Base-by-base conservation (phyloP, 2,329 filamentous ascomycete species). In the Hypoxylon sp. region DNA sequence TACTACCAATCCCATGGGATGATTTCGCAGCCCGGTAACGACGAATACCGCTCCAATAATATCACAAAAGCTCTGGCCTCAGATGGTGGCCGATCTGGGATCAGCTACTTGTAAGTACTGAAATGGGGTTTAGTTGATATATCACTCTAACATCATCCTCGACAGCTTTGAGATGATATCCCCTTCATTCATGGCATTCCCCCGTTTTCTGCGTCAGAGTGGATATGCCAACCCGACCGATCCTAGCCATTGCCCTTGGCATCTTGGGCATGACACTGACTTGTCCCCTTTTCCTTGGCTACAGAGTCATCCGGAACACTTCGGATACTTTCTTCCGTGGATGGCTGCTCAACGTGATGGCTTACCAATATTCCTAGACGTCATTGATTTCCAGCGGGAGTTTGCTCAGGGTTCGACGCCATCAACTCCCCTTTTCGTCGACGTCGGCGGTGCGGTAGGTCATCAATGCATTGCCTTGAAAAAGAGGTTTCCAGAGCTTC, bases 261-360 rank as follows among this genome's bases (percentile, higher is more conserved):
- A 42, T 42, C 3, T 42, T 7, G 39, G 39, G 17, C 39, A 42
- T 19, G n/a, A 42, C 17, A 42, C 39, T 10, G 6, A n/a, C 19
- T 3, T 42, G 7, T 19, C 39, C 39, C 39, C 39, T 3, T 42
- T 42, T 19, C 39, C 39, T 42, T 42, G 39, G 39, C n/a, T 42
- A 42, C n/a, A 42, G 6, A 19, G n/a, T 42, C 39, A 42, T 10
- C 39, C n/a, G 7, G 39, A 42, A 42, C 39, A 42, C n/a, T 42
- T 42, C 2, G 39, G n/a, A 19, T 42, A 42, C 39, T 42, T 42
- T 10, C 39, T 42, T 19, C 39, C 39, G n/a, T 42, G 39, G 39
- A 42, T 42, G 39, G n/a, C 39, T 42, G n/a, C 39, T 42, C 39
- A 42, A 19, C 39, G 39, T n/a, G 39, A 42, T 19, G 39, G 39